Conservation (phyloP, 495 filamentous ascomycete genomes). For the Melanomma pulvis-pyrius region DNA sequence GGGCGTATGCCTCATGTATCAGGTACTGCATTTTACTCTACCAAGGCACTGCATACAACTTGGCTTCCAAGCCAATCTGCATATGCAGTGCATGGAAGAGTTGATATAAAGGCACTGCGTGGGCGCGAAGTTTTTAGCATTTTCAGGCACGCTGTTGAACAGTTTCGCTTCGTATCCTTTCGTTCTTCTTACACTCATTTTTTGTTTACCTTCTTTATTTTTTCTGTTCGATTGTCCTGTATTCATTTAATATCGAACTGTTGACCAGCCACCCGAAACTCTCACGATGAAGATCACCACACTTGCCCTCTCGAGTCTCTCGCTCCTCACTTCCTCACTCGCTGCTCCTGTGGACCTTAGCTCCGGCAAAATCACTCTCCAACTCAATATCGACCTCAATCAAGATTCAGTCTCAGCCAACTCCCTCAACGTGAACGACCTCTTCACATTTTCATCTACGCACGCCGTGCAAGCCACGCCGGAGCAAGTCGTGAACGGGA, state of each 20-base stretch:
- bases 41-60: not conserved
- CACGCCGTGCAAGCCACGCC: conserved; percentile 46
- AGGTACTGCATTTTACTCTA: conserved; percentile 3
- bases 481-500: conserved; percentile 48
- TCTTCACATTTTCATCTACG: conserved; percentile 47
- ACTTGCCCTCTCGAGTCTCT: not conserved
- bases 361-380: conserved; percentile 9
- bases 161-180: conserved; percentile 8
- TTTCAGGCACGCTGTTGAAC: conserved; percentile 21
- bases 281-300: conserved; percentile 24
- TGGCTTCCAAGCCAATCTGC: not conserved
- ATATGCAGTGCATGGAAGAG: not conserved
- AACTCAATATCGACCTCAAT: conserved; percentile 17
- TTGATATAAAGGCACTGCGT: not conserved
- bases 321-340: not conserved
- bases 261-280: not conserved
- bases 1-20: conserved; percentile 10
- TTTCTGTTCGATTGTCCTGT: too few species aligned
- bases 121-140: not conserved
- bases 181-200: not conserved
- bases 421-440: not conserved
- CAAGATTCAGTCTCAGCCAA: not conserved
- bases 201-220: not conserved
- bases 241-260: not conserved
- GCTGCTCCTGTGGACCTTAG: conserved; percentile 16